Evolutionary conservation across 129 eudicot genomes (phyloP).

Genomic region (Artemisia annua): DNA sequence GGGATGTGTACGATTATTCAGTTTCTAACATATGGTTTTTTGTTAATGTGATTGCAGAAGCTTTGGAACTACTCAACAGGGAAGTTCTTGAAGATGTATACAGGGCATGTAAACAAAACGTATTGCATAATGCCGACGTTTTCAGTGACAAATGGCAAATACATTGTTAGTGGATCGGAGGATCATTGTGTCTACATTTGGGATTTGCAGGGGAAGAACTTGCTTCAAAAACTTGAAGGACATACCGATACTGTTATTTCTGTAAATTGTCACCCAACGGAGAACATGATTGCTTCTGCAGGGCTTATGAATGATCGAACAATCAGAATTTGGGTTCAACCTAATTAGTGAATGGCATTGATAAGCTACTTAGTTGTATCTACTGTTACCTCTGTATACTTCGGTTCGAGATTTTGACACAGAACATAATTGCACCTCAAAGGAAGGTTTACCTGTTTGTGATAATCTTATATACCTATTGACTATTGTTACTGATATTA

Average conservation of each 20-base stretch:
- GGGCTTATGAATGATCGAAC: constrained; percentile 71
- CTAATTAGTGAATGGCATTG: constrained; percentile 29
- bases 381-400: constrained; percentile 13
- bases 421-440: neutral
- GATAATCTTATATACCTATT: neutral
- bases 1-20: neutral
- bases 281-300: constrained; percentile 85
- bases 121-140: constrained; percentile 83
- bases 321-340: constrained; percentile 76
- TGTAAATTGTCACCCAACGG: constrained; percentile 78
- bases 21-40: constrained; percentile 11
- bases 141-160: constrained; percentile 77
- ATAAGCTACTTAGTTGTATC: constrained; percentile 9
- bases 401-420: neutral
- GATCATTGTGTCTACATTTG: constrained; percentile 81
- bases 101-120: constrained; percentile 68
- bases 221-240: constrained; percentile 60
- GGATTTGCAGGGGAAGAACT: constrained; percentile 78
- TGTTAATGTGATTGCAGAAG: constrained; percentile 50
- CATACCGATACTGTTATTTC: constrained; percentile 64
- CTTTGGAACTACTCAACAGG: constrained; percentile 81
- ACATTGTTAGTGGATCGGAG: constrained; percentile 91
- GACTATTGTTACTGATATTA: neutral
- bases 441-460: constrained; percentile 4
- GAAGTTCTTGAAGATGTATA: constrained; percentile 69